phyloP scores from a whole-genome alignment of 2,329 filamentous ascomycete species.

The Colletotrichum siamense region DNA sequence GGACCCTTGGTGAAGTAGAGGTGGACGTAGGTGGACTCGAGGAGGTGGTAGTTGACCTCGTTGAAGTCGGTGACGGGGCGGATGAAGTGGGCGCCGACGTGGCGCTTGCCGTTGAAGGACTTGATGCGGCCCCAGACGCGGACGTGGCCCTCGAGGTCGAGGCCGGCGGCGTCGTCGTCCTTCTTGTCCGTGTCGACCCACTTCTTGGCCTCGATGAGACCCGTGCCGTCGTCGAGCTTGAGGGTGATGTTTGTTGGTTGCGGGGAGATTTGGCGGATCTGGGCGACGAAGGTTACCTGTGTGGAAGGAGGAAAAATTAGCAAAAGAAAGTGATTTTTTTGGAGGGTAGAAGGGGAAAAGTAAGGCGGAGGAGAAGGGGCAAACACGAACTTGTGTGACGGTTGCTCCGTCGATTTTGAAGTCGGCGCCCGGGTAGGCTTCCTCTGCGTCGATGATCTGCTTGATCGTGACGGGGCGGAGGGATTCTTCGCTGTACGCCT shows the following conservation, averaged over 20 bases:
- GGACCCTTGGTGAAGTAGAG: conserved; percentile 80
- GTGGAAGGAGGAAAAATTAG: background rate
- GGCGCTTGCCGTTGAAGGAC: conserved; percentile 81
- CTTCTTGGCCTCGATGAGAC: conserved; percentile 87
- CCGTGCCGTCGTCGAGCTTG: conserved; percentile 94
- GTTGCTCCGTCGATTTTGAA: conserved; percentile 83
- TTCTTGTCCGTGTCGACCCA: conserved; percentile 75
- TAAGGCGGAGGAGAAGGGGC: background rate
- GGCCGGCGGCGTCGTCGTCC: conserved; percentile 54
- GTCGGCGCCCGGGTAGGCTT: conserved; percentile 73
- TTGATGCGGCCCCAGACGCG: conserved; percentile 87
- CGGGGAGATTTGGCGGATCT: conserved; percentile 85
- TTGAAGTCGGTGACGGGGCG: conserved; percentile 84
- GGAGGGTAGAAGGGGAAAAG: background rate
- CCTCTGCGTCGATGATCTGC: conserved; percentile 84
- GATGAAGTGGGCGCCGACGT: conserved; percentile 81
- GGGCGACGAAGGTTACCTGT: conserved; percentile 77
- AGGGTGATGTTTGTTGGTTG: conserved; percentile 93
- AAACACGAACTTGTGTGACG: conserved; percentile 66
- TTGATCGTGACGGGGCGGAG: conserved; percentile 95
- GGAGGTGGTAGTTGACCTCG: conserved; percentile 89
- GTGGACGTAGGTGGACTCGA: conserved; percentile 90
- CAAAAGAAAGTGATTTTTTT: background rate
- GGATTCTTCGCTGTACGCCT: conserved; percentile 79
- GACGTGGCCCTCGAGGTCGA: conserved; percentile 79